phyloP scores from a whole-genome alignment of 352 stramenopile species.

The Phytophthora colocasiae region DNA sequence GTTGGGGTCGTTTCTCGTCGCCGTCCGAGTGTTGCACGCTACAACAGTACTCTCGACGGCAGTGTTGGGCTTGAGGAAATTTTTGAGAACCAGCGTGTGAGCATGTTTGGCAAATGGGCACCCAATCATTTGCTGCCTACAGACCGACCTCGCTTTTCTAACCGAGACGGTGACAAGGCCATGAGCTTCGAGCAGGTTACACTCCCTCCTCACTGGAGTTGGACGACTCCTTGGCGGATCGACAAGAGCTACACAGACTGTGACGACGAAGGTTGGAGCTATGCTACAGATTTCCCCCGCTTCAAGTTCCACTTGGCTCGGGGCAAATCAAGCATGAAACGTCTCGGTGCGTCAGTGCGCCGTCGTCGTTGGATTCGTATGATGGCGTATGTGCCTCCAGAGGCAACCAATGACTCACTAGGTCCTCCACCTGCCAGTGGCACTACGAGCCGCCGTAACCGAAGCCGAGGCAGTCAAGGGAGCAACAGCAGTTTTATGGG shows the following conservation, averaged over 20 bases:
- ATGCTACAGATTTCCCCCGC: slow-evolving; percentile 84
- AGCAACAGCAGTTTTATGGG: slow-evolving; percentile 42
- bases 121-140: slow-evolving; percentile 86
- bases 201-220: slow-evolving; percentile 81
- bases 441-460: slow-evolving; percentile 16
- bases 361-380: slow-evolving; percentile 87
- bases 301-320: slow-evolving; percentile 86
- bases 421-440: slow-evolving; percentile 5
- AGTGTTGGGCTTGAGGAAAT: slow-evolving; percentile 87
- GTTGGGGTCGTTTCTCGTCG: slow-evolving; percentile 18
- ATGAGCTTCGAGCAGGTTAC: slow-evolving; percentile 84
- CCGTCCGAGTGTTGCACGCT: slow-evolving; percentile 50
- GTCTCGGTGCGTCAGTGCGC: slow-evolving; percentile 73
- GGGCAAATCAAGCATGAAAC: slow-evolving; percentile 83
- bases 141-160: slow-evolving; percentile 82
- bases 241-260: slow-evolving; percentile 91
- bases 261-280: slow-evolving; percentile 90
- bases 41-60: slow-evolving; percentile 76
- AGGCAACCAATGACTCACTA: slow-evolving; percentile 32
- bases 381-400: slow-evolving; percentile 79
- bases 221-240: slow-evolving; percentile 87
- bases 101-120: slow-evolving; percentile 89
- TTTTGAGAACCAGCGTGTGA: slow-evolving; percentile 90
- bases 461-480: slow-evolving; percentile 33
- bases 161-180: slow-evolving; percentile 77